phyloP scores from a whole-genome alignment of 257 asterid species.

The Fraxinus cuspidata region DNA sequence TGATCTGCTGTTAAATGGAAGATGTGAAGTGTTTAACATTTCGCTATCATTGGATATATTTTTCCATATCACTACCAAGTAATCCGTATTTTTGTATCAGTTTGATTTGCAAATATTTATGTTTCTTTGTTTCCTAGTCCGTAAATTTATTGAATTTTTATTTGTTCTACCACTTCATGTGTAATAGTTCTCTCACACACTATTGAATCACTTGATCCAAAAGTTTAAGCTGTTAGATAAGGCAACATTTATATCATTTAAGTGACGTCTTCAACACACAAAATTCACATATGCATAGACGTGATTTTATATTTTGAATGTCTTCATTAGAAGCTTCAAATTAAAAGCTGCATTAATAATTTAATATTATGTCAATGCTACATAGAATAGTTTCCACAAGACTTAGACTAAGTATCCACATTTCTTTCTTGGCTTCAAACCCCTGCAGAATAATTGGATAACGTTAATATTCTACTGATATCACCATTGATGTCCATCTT shows the following conservation, averaged over 20 bases:
- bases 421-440: not conserved
- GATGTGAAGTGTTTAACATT: not conserved
- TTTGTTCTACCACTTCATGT: not conserved
- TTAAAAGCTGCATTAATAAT: not conserved
- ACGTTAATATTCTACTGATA: not conserved
- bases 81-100: not conserved
- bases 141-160: not conserved
- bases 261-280: no score
- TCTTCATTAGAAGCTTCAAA: not conserved
- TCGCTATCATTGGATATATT: not conserved
- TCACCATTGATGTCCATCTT: not conserved
- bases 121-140: not conserved
- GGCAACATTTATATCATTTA: no score
- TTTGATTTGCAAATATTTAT: not conserved
- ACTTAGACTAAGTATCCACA: not conserved
- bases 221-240: no score
- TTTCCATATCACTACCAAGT: not conserved
- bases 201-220: no score
- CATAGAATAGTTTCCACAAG: not conserved
- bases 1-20: not conserved
- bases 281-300: not conserved
- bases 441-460: not conserved
- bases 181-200: not conserved
- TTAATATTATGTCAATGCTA: not conserved
- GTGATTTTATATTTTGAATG: not conserved